These are phyloP conservation scores for Neonectria coccinea DNA, from an alignment of 2,329 filamentous ascomycete genomes.

Conservation along the genomic window DNA sequence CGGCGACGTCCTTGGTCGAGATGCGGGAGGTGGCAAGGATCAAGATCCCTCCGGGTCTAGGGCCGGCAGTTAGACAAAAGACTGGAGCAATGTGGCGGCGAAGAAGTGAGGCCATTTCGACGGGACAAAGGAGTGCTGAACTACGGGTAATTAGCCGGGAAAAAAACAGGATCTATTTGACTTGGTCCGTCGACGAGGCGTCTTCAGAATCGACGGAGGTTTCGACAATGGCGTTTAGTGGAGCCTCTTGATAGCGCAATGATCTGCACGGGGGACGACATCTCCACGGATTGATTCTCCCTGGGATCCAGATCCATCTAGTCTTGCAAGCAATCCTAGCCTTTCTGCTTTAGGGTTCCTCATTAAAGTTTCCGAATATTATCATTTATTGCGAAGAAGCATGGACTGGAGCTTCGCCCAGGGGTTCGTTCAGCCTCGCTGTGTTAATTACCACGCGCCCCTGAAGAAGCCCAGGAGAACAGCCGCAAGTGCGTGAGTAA, in stretches of 20 bases:
- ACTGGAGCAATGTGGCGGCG: too few relatives aligned
- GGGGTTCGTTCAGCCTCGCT: too few relatives aligned
- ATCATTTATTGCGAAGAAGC: not conserved
- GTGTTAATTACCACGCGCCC: not conserved
- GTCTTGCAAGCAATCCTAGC: not conserved
- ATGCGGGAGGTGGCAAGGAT: not conserved
- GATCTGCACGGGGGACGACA: not conserved
- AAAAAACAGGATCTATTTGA: not conserved
- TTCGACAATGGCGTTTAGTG: not conserved
- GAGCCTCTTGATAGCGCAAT: not conserved
- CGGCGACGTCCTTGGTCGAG: not conserved
- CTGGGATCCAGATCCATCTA: not conserved
- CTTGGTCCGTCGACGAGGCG: not conserved
- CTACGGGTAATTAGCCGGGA: not conserved
- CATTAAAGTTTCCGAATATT: not conserved
- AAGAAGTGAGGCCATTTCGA: not conserved
- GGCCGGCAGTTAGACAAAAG: not conserved
- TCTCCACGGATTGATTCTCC: not conserved
- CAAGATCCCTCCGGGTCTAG: not conserved
- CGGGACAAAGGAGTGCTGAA: not conserved
- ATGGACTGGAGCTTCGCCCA: not conserved
- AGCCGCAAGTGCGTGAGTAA: too few relatives aligned
- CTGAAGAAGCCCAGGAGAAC: not conserved
- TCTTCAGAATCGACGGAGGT: not conserved
- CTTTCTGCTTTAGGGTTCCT: not conserved